A percentile compares a stretch with the other conserved stretches of the same genome.
Evolutionary conservation across 23 red algal species (phyloP).

Genomic region (Gracilaria domingensis): DNA sequence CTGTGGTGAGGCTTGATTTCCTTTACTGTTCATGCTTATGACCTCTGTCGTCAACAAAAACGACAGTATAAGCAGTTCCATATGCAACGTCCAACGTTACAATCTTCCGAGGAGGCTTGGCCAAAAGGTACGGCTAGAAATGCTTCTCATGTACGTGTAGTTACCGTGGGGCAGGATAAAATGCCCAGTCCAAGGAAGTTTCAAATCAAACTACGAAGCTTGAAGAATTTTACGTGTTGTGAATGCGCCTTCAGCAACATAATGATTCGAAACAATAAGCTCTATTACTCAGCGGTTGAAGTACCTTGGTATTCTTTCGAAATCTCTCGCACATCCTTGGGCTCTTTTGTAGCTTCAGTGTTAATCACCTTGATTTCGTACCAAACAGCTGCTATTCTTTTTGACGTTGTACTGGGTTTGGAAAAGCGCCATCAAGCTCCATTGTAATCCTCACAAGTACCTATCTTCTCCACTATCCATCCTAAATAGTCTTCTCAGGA

Average conservation of each 20-base stretch:
- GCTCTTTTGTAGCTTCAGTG: conserved; percentile 17
- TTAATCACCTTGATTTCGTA: conserved; percentile 33
- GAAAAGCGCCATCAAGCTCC: neutral
- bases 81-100: no score
- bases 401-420: conserved; percentile 25
- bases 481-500: conserved; percentile 12
- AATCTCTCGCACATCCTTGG: neutral
- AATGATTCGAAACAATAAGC: conserved; percentile 15
- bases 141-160: no score
- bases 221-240: no score
- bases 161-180: no score
- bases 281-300: neutral
- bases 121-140: no score
- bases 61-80: no score
- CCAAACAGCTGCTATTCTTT: conserved; percentile 28
- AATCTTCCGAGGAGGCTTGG: no score
- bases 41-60: no score
- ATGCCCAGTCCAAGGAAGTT: no score
- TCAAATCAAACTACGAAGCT: no score
- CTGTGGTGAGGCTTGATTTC: no score
- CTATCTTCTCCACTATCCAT: conserved; percentile 21
- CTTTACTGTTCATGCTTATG: no score
- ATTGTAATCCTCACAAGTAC: conserved; percentile 21
- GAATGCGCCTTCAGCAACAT: neutral
- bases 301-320: conserved; percentile 22